Conservation (phyloP, 2,329 filamentous ascomycete species). For the Epichloe bromicola region DNA sequence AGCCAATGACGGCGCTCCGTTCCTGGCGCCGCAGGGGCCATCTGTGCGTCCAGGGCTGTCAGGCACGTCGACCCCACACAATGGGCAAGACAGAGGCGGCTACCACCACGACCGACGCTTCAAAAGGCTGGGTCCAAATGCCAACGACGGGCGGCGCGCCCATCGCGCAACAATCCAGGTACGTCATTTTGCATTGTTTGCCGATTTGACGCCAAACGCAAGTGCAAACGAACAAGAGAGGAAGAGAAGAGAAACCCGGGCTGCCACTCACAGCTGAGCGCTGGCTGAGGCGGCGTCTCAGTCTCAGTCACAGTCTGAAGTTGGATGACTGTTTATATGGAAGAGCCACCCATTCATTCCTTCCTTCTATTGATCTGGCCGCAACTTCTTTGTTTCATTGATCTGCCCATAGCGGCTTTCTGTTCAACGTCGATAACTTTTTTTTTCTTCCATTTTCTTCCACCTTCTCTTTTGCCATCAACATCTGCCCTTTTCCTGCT, state of each 20-base stretch:
- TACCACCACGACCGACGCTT: neutral
- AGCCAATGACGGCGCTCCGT: conserved; percentile 6
- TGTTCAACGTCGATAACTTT: neutral
- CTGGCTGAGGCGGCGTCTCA: neutral
- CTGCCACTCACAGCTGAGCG: neutral
- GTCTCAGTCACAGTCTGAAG: neutral
- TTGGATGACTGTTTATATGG: neutral
- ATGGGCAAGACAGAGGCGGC: neutral
- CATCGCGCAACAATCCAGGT: conserved; percentile 1
- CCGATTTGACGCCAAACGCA: neutral
- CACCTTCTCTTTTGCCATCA: neutral
- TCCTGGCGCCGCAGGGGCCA: neutral
- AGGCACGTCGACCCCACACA: neutral
- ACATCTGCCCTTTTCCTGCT: neutral
- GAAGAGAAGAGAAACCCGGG: too few species aligned
- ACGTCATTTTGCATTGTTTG: neutral
- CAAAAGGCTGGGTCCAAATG: conserved; percentile 1
- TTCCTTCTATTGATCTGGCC: neutral
- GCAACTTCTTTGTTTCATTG: neutral
- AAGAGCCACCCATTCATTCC: conserved; percentile 4
- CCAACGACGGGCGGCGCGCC: neutral
- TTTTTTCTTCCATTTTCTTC: neutral
- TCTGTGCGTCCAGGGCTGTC: neutral
- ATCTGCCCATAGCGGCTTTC: neutral
- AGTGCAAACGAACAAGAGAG: neutral